Percentiles rank a stretch among this genome's conserved stretches.
Evolutionary conservation across 2,329 filamentous ascomycete genomes (phyloP).

Genomic region (Phoma sp.): DNA sequence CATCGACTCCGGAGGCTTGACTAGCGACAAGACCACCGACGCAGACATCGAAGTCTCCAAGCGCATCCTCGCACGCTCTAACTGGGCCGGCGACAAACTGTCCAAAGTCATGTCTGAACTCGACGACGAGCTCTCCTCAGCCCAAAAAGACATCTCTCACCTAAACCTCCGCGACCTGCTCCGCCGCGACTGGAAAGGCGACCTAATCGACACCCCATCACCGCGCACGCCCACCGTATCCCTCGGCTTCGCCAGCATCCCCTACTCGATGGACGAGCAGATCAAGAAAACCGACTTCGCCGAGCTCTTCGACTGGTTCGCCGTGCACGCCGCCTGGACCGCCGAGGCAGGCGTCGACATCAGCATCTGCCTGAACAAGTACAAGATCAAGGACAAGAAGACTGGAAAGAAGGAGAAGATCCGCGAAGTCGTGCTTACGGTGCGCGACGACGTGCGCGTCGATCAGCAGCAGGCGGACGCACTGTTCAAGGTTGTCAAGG

Average conservation of each 20-base stretch:
- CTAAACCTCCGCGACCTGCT: slow-evolving; percentile 54
- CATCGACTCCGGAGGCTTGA: slow-evolving; percentile 54
- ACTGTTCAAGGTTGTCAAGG: slow-evolving; percentile 50
- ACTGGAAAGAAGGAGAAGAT: slow-evolving; percentile 54
- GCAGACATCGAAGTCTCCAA: slow-evolving; percentile 49
- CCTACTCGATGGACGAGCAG: slow-evolving; percentile 55
- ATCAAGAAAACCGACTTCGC: slow-evolving; percentile 55
- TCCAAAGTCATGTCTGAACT: slow-evolving; percentile 53
- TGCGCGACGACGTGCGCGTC: slow-evolving; percentile 55
- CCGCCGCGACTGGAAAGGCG: slow-evolving; percentile 57
- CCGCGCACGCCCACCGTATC: slow-evolving; percentile 55
- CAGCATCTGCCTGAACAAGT: slow-evolving; percentile 55
- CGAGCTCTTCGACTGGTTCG: slow-evolving; percentile 58
- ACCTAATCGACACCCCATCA: slow-evolving; percentile 55
- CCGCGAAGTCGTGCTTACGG: slow-evolving; percentile 55
- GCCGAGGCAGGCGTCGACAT: slow-evolving; percentile 55
- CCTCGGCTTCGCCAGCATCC: slow-evolving; percentile 56
- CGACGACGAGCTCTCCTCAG: slow-evolving; percentile 48
- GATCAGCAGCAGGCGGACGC: slow-evolving; percentile 53
- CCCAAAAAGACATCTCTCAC: slow-evolving; percentile 53
- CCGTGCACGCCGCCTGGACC: slow-evolving; percentile 57
- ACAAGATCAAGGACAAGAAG: slow-evolving; percentile 50
- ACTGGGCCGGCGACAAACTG: slow-evolving; percentile 50
- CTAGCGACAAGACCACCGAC: slow-evolving; percentile 44
- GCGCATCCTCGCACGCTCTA: slow-evolving; percentile 52